A percentile compares a stretch with the other conserved stretches of the same genome.
phyloP scores from a whole-genome alignment of 352 stramenopile genomes.

The Globisporangium camurandrum region DNA sequence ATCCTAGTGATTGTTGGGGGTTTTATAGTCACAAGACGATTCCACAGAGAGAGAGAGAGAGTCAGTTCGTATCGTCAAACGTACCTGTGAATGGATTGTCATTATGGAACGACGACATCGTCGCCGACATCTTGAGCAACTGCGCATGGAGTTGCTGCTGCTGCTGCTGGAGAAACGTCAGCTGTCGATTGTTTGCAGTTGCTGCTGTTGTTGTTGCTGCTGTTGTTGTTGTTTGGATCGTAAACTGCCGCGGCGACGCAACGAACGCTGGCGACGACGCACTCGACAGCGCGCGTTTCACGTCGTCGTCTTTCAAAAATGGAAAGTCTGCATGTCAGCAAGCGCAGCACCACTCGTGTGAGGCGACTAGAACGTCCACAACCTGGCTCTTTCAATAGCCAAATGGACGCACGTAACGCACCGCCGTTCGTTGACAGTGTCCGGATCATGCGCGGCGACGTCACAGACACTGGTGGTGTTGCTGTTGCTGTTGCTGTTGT shows the following conservation, averaged over 20 bases:
- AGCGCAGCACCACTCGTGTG: no score
- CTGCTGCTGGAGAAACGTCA: background rate
- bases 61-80: no score
- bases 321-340: conserved; percentile 69
- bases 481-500: no score
- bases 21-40: background rate
- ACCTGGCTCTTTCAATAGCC: background rate
- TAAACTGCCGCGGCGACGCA: conserved; percentile 9
- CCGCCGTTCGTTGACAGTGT: conserved; percentile 63
- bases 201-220: no score
- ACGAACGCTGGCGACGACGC: conserved; percentile 11
- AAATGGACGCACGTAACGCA: conserved; percentile 7
- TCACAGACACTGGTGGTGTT: conserved; percentile 22
- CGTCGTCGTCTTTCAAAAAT: conserved; percentile 59
- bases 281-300: conserved; percentile 10
- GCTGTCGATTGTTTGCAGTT: no score
- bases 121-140: conserved; percentile 42
- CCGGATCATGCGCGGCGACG: conserved; percentile 49
- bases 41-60: background rate
- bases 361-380: no score
- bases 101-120: conserved; percentile 48
- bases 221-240: no score
- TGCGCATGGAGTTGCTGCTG: conserved; percentile 31
- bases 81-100: conserved; percentile 45
- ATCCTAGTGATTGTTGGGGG: conserved; percentile 23